Percentiles rank a stretch among this genome's conserved stretches.
These are phyloP conservation scores for Oryza longistaminata DNA, from an alignment of 176 grass and related monocot genomes.

Conservation along the genomic window DNA sequence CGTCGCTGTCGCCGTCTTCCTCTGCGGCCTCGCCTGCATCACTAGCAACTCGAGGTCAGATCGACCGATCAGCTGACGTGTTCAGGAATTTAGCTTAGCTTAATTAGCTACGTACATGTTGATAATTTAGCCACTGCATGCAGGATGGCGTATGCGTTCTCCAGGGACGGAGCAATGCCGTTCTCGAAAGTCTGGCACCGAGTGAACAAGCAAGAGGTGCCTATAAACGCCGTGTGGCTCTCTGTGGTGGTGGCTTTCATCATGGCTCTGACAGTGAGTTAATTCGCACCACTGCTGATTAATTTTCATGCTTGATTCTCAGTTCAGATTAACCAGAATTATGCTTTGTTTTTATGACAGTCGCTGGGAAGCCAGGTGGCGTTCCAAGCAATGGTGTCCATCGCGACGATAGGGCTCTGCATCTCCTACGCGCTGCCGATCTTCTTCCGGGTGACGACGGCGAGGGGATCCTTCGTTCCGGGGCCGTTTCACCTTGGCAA, in stretches of 20 bases:
- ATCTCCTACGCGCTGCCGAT: conserved; percentile 78
- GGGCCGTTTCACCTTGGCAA: conserved; percentile 69
- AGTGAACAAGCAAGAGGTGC: conserved; percentile 63
- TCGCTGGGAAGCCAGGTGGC: conserved; percentile 71
- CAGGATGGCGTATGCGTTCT: conserved; percentile 76
- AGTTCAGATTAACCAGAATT: too few species aligned
- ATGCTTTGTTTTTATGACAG: conserved; percentile 11
- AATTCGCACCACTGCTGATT: too few species aligned
- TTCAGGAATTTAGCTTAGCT: too few species aligned
- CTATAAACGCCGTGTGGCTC: conserved; percentile 68
- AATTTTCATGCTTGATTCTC: too few species aligned
- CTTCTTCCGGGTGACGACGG: conserved; percentile 75
- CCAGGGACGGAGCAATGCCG: conserved; percentile 68
- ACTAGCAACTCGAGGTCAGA: conserved; percentile 69
- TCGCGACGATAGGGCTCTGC: conserved; percentile 62
- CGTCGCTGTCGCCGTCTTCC: conserved; percentile 47
- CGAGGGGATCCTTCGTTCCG: conserved; percentile 38
- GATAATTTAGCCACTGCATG: neutral
- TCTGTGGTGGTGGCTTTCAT: conserved; percentile 46
- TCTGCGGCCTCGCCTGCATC: conserved; percentile 43
- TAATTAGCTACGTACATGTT: too few species aligned
- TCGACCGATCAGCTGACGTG: neutral
- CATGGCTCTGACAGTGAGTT: conserved; percentile 57
- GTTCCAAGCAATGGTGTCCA: conserved; percentile 81
- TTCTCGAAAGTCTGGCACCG: conserved; percentile 47